Evolutionary conservation across 139 green algal genomes (phyloP), one percentile per base, ranked within the genome.

Genomic region (Chlorella sp.): DNA sequence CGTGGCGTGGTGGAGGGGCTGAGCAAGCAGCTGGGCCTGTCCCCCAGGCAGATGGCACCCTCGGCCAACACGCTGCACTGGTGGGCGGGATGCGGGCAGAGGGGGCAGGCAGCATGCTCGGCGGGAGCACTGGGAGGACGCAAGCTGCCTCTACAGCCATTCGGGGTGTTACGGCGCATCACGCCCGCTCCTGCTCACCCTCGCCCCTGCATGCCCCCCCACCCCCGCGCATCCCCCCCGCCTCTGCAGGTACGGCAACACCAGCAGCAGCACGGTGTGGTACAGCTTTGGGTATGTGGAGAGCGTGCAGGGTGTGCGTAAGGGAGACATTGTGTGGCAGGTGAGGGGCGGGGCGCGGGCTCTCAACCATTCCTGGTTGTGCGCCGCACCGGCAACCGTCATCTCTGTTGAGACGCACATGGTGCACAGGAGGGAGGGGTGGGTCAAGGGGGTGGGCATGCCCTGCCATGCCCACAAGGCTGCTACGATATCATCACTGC

Each of bases 261-360:
- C 95, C 80, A 97, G 94, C 53, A 96, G 93, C 85, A 95, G 92
- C 53, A 97, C 95, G 64, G 95, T 98, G 76, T 98, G 96, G 95
- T 97, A 97, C 90, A 93, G 95, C 53, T 93, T 99, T 85, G 91
- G 92, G 0, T 98, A 95, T 92, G 95, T 97, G 22, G 97, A 99
- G 92, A 89, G 85, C 64, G 81, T 89, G 42, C 91, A 94, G 73
- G 93, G 94, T 30, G 93, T 98, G 85, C 87, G 90, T 24, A 90
- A 90, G 22, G 96, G 96, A 36, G 96, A 98, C 75, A 77, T 92
- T 53, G 93, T 99, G 22, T 98, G 97, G 97, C 97, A 99, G 95
- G 93, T 98, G 53, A 24, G 83, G 37, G 77, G 21, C 14, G 77
- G 19, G 21, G 64, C 64, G 22, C 5, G 21, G 64, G 2, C n/a